Evolutionary conservation across 2,329 filamentous ascomycete genomes (phyloP).

Genomic region (Sordariomycetes sp.): DNA sequence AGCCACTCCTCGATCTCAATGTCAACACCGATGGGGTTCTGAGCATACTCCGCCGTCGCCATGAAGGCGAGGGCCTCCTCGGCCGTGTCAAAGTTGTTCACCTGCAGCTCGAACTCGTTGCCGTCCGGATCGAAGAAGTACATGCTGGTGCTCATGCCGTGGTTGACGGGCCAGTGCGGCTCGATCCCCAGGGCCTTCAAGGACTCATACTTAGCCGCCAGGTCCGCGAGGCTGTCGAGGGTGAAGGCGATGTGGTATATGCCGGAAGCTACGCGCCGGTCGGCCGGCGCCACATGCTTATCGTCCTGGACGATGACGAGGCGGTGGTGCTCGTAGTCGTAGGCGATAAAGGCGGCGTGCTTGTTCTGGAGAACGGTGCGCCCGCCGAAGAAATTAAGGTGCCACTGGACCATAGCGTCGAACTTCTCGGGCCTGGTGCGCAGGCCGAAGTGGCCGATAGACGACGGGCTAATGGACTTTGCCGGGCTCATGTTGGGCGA

Average conservation of each 20-base stretch:
- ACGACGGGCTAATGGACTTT: background rate
- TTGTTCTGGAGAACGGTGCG: constrained; percentile 14
- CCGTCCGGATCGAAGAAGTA: constrained; percentile 39
- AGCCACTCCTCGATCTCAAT: constrained; percentile 6
- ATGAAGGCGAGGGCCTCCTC: constrained; percentile 29
- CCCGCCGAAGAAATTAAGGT: constrained; percentile 24
- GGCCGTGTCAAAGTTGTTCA: constrained; percentile 27
- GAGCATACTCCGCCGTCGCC: constrained; percentile 18
- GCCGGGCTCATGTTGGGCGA: no score
- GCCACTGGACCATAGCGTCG: constrained; percentile 20
- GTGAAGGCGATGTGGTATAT: constrained; percentile 32
- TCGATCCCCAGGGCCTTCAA: constrained; percentile 21
- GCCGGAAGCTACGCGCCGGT: constrained; percentile 15
- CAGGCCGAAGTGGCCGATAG: background rate
- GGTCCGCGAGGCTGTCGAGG: constrained; percentile 21
- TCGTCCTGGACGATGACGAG: constrained; percentile 25
- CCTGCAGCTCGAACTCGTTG: constrained; percentile 34
- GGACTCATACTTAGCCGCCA: constrained; percentile 23
- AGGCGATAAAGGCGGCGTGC: constrained; percentile 24
- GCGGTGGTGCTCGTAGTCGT: constrained; percentile 37
- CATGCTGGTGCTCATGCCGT: constrained; percentile 33
- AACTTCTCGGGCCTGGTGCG: background rate
- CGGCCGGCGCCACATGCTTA: constrained; percentile 7
- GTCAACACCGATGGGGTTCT: constrained; percentile 22
- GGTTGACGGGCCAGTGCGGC: constrained; percentile 33